Evolutionary conservation across 768 basidiomycete species (phyloP).

Genomic region (Tricholoma flavovirens): DNA sequence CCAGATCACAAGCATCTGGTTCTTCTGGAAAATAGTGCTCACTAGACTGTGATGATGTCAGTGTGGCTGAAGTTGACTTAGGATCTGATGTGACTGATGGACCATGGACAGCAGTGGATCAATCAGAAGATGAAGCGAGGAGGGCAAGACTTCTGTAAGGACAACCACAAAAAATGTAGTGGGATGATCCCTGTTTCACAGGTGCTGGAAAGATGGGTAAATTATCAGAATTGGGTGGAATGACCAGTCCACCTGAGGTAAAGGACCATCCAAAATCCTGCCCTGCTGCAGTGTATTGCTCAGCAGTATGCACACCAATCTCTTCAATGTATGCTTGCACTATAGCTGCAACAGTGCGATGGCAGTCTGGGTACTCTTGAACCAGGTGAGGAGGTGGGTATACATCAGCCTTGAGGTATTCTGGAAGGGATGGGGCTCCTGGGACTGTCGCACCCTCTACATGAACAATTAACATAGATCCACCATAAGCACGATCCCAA

Average conservation of each 20-base stretch:
- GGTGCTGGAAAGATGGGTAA: background rate
- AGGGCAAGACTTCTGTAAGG: background rate
- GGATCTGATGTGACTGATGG: background rate
- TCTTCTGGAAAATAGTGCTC: background rate
- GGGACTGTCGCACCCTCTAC: background rate
- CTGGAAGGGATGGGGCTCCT: background rate
- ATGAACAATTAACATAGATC: background rate
- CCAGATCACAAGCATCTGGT: background rate
- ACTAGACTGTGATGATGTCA: background rate
- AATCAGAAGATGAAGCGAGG: background rate
- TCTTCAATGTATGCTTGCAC: background rate
- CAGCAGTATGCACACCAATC: background rate
- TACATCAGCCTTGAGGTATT: background rate
- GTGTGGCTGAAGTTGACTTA: background rate
- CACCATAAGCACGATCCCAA: background rate
- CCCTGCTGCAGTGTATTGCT: background rate
- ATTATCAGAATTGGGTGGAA: background rate
- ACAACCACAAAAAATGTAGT: background rate
- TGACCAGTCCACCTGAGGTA: background rate
- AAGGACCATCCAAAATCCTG: background rate
- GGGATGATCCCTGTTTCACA: background rate
- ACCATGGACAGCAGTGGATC: background rate
- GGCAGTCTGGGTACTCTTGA: background rate
- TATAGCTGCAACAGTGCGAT: background rate
- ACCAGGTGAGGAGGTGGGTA: background rate